Evolutionary conservation across 805 yeast species (phyloP), one percentile per base, ranked within the genome.

Genomic region (Candida bentonensis): DNA sequence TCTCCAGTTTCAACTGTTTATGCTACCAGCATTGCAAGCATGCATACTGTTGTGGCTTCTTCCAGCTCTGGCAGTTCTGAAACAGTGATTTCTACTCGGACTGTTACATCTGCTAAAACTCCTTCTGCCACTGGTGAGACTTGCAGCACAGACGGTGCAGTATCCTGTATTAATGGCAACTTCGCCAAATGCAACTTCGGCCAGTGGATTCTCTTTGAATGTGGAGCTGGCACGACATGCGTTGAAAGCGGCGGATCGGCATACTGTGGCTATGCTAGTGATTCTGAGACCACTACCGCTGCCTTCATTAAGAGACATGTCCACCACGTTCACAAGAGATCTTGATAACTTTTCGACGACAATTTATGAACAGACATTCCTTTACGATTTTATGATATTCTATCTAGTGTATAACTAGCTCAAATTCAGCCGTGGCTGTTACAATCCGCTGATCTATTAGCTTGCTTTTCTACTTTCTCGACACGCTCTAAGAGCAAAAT

Each of bases 211-310:
- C 56, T 52, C 17, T 66, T 68, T 54, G 66, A 60, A 33, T 79
- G 86, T 63, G 73, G 81, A n/a, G 62, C 70, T 2, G 80, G 81
- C 40, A 78, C 85, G 2, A 65, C 75, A 1, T 79, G 86, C 60
- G 70, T 64, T 50, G 81, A 83, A 21, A 25, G 22, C 26, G 44
- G 27, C 27, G 11, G 36, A 9, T 11, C 13, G 7, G 36, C 20
- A 9, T 11, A 9, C 17, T 30, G 36, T 30, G 36, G 36, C 13
- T 30, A n/a, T 5, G 17, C 36, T 9, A 11, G 17, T 30, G 36
- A 9, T 13, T 30, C 36, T 11, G 36, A 9, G n/a, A 15, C 20
- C 17, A 30, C 36, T 9, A 9, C 36, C 5, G 36, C 36, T 13
- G 36, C 36, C 36, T 30, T 30, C 17, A n/a, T 30, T 9, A 30